Evolutionary conservation across 2,329 filamentous ascomycete genomes (phyloP).

Genomic region (Fusarium sp.): DNA sequence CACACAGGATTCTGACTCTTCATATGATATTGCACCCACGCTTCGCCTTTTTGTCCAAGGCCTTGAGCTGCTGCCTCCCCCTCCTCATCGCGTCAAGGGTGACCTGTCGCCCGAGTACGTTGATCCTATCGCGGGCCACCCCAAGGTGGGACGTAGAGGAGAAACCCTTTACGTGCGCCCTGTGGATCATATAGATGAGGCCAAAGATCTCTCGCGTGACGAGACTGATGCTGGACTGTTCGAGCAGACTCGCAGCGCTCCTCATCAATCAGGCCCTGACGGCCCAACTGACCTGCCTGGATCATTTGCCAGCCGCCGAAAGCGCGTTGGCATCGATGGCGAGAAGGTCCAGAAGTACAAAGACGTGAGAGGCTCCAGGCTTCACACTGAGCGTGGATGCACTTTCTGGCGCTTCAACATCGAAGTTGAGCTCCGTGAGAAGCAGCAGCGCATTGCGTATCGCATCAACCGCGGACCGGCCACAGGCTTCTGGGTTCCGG

Average conservation of each 20-base stretch:
- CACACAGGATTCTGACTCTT: constrained; percentile 83
- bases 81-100: constrained; percentile 72
- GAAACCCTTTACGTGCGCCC: constrained; percentile 89
- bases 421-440: constrained; percentile 83
- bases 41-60: constrained; percentile 88
- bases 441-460: constrained; percentile 89
- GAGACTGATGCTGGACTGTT: constrained; percentile 88
- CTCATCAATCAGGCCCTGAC: constrained; percentile 55
- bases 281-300: constrained; percentile 60
- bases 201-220: constrained; percentile 77
- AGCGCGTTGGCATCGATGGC: constrained; percentile 71
- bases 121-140: constrained; percentile 87
- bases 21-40: constrained; percentile 80
- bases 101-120: constrained; percentile 83
- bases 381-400: constrained; percentile 85
- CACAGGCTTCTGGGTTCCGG: constrained; percentile 94
- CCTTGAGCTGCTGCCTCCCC: constrained; percentile 81
- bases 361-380: constrained; percentile 81
- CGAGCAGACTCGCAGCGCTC: constrained; percentile 68
- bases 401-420: constrained; percentile 99
- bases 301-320: constrained; percentile 63
- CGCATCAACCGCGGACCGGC: constrained; percentile 92
- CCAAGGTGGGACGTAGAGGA: constrained; percentile 85
- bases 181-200: constrained; percentile 85
- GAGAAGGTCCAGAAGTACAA: constrained; percentile 84